Evolutionary conservation across 768 basidiomycete species (phyloP).

Genomic region (Lentinula raphanica): DNA sequence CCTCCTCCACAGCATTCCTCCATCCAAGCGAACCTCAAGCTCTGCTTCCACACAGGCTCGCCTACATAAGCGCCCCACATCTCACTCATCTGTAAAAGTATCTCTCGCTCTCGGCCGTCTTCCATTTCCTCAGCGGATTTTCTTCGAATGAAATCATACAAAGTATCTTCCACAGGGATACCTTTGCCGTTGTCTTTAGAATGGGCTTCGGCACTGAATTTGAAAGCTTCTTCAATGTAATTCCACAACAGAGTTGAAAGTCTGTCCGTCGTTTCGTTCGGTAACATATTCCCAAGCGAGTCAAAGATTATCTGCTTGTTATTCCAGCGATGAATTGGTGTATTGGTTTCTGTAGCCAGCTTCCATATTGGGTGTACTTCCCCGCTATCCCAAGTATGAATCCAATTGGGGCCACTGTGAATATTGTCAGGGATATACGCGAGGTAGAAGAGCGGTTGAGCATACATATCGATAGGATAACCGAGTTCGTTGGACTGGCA

Average conservation of each 20-base stretch:
- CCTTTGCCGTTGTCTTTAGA: constrained; percentile 9
- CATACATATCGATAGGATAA: constrained; percentile 15
- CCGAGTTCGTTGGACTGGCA: constrained; percentile 16
- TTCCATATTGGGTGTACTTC: constrained; percentile 16
- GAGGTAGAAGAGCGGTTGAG: not conserved
- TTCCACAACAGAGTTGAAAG: constrained; percentile 16
- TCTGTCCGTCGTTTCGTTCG: constrained; percentile 9
- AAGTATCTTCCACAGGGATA: constrained; percentile 10
- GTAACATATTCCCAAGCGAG: constrained; percentile 9
- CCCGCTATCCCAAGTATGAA: constrained; percentile 15
- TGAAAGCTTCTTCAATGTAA: constrained; percentile 16
- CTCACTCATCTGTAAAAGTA: constrained; percentile 15
- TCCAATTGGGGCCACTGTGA: constrained; percentile 17
- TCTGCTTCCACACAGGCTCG: constrained; percentile 17
- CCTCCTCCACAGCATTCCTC: constrained; percentile 17
- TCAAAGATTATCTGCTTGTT: constrained; percentile 14
- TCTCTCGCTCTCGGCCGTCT: constrained; percentile 12
- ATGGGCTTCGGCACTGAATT: constrained; percentile 11
- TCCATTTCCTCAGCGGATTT: constrained; percentile 9
- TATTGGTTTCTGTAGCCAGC: constrained; percentile 13
- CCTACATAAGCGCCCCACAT: constrained; percentile 17
- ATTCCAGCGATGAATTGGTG: constrained; percentile 17
- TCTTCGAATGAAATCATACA: constrained; percentile 14
- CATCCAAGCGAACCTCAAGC: constrained; percentile 18
- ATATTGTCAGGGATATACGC: not conserved